These are phyloP conservation scores for Luvunga scandens DNA, from an alignment of 345 rosid species.

Conservation along the genomic window DNA sequence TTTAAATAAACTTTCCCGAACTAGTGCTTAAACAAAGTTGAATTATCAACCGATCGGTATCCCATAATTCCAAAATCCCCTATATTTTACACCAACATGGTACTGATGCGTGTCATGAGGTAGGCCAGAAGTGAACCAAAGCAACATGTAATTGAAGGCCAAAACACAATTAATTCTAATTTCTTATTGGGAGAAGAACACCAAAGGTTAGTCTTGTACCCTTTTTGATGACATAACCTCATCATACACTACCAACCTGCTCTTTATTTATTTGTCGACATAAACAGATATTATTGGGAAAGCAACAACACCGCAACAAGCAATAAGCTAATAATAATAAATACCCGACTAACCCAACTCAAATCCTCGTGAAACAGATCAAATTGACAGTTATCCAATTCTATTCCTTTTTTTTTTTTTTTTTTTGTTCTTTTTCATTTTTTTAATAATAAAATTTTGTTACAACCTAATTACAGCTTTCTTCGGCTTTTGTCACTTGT, in stretches of 20 bases:
- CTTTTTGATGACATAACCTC: neutral
- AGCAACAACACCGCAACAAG: neutral
- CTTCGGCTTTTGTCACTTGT: constrained; percentile 34
- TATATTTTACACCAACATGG: too few relatives aligned
- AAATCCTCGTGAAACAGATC: neutral
- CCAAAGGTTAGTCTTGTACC: too few relatives aligned
- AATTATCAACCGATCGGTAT: neutral
- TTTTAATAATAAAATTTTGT: too few relatives aligned
- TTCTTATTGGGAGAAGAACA: neutral
- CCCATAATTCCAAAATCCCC: neutral
- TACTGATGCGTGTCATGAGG: neutral
- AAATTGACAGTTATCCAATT: neutral
- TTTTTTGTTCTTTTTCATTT: too few relatives aligned
- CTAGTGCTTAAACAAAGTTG: neutral
- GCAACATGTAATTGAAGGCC: neutral
- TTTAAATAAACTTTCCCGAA: neutral
- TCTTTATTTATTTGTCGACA: neutral
- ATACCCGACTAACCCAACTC: too few relatives aligned
- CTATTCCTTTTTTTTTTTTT: too few relatives aligned
- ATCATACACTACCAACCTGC: neutral
- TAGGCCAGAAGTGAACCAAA: neutral
- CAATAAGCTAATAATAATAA: neutral
- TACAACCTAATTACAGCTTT: constrained; percentile 27
- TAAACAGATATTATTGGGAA: neutral
- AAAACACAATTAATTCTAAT: too few relatives aligned